Evolutionary conservation across 1,284 basidiomycete genomes (phyloP), one percentile per base, ranked within the genome.

Genomic region (Phlebopus sp.): DNA sequence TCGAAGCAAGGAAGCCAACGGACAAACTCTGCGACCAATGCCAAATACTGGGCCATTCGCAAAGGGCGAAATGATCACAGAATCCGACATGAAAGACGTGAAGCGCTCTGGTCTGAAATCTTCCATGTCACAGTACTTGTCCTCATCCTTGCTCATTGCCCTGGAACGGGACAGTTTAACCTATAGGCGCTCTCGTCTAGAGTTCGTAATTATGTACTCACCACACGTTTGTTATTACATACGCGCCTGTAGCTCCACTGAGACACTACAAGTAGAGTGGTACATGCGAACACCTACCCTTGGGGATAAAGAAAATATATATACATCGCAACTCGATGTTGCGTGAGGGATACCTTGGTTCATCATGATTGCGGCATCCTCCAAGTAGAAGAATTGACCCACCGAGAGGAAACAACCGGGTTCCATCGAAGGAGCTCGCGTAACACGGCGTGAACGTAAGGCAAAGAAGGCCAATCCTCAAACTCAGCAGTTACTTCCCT

Each of bases 11-110:
- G 5, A 34, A 15, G 30, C 29, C 31, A 5, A 50, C 68, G 65
- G 6, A 61, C 52, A 45, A 10, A 34, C 39, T 15, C 70, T 58
- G 13, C 66, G 63, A 14, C 70, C 70, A 39, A 64, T 66, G 4
- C 70, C 70, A 36, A 71, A 71, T 6, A 66, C 58, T 14, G 64
- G 61, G 42, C 66, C 62, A 41, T 57, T 50, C 5, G 70, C 65
- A 37, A 67, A 60, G 4, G 59, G 55, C 17, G 63, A 60, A n/a
- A 56, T 56, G 19, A 41, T 19, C 14, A 21, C 9, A 6, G 38
- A 13, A 9, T 46, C 19, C 14, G 37, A 37, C 25, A 31, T 35
- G 5, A 17, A 18, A 18, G 38, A 25, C 7, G 46, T 29, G 40
- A 50, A 47, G 23, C 51, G 42, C 31, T 52, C 51, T 10, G 51